Base-by-base conservation (phyloP, 176 grass and related monocot species). In the Rhynchospora breviuscula region DNA sequence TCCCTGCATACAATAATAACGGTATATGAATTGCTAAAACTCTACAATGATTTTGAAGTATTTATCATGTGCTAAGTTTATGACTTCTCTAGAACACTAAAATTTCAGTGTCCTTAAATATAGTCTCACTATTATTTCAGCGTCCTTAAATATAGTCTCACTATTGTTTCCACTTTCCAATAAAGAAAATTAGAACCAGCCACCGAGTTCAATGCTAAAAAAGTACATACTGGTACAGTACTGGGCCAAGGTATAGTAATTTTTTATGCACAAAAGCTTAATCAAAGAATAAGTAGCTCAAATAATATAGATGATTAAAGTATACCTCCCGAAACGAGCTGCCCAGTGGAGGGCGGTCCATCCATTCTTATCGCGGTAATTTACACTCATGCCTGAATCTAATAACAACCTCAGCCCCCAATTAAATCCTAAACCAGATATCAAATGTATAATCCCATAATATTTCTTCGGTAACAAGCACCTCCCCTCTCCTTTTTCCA, bases 341-440 rank as follows among this genome's bases (percentile, higher is more conserved):
- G 93, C 93, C 96, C 96, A 99, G 85, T 99, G 96, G 64, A 99
- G 89, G 69, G 91, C 93, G 66, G 91, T 93, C 93, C 93, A 95
- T 81, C 96, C 93, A 89, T 91, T 87, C 85, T 86, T 56, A 89
- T 99, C 96, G 57, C 96, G 93, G 78, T 82, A 95, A 70, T 99
- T 99, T 91, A 99, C 68, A 88, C 79, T 82, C 23, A 99, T 84
- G 23, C 89, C 88, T 40, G 86, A 89, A 84, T n/a, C 86, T 86
- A 99, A 87, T 31, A 99, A 80, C 60, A 84, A 84, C 10, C 88
- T 69, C 83, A 99, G 87, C 47, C 84, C 89, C 83, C 87, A 93
- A 45, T 85, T 65, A 62, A 89, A 99, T 65, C 96, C 96, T 86
- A 92, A 82, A 77, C 91, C 93, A 25, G 97, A 88, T 82, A 99